A percentile compares a stretch with the other conserved stretches of the same genome.
Conservation (phyloP, 169 alveolate genomes). For the Cryptosporidium parvum region DNA sequence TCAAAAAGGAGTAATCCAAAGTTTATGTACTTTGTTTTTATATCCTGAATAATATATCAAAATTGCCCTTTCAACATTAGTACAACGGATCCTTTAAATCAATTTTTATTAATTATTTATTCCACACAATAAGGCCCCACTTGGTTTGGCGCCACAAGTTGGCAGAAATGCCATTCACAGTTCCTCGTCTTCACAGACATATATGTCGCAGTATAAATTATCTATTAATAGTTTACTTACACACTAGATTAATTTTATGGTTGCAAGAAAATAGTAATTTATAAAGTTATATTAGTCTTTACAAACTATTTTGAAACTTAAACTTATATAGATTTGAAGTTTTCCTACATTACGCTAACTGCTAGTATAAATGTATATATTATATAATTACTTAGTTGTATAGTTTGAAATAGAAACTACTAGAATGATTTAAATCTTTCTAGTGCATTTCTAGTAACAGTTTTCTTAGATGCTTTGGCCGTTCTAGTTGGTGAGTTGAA, state of each 20-base stretch:
- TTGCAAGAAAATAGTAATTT: not conserved
- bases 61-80: constrained; percentile 15
- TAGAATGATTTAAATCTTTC: constrained; percentile 28
- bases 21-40: not conserved
- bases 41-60: constrained; percentile 5
- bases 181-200: constrained; percentile 76
- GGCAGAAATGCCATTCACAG: constrained; percentile 6
- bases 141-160: constrained; percentile 59
- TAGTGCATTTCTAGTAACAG: constrained; percentile 39
- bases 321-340: not conserved
- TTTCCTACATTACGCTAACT: not conserved
- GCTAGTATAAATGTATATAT: not conserved
- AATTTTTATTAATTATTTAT: not conserved
- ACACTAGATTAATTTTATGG: not conserved
- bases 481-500: not conserved
- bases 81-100: not conserved
- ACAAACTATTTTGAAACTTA: not conserved
- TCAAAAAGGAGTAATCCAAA: not conserved
- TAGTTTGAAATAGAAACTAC: not conserved
- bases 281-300: not conserved
- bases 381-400: not conserved
- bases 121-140: constrained; percentile 73
- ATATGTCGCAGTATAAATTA: constrained; percentile 62
- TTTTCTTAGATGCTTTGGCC: not conserved
- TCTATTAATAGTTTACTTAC: not conserved